These are phyloP conservation scores for Xerocomellus dryophilus DNA, from an alignment of 768 basidiomycete species.

Conservation along the genomic window DNA sequence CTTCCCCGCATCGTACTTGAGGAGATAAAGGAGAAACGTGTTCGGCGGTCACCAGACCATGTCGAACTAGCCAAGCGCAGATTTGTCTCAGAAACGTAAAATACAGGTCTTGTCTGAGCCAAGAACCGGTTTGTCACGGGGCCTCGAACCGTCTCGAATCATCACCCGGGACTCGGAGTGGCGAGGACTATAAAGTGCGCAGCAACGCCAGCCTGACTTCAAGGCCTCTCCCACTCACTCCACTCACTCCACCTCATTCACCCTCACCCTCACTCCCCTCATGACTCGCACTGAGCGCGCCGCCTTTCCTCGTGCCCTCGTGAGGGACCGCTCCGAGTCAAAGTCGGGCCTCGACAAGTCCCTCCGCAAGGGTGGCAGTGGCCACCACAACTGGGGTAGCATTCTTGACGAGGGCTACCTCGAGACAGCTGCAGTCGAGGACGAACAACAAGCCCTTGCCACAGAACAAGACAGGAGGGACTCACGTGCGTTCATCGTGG, in stretches of 20 bases:
- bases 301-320: conserved; percentile 63
- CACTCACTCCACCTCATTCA: background rate
- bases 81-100: background rate
- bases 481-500: conserved; percentile 17
- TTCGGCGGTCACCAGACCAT: background rate
- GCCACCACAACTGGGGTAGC: conserved; percentile 84
- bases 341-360: conserved; percentile 72
- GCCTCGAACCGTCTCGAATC: background rate
- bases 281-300: conserved; percentile 85
- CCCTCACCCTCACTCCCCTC: conserved; percentile 14
- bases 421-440: conserved; percentile 56
- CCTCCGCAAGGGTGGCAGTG: conserved; percentile 75
- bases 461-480: conserved; percentile 25
- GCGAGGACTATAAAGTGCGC: conserved; percentile 23
- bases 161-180: too few relatives aligned
- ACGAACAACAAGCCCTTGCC: conserved; percentile 51
- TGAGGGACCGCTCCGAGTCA: conserved; percentile 76
- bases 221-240: background rate
- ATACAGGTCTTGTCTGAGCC: background rate
- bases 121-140: background rate
- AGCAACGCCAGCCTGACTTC: background rate
- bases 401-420: conserved; percentile 59
- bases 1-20: conserved; percentile 23
- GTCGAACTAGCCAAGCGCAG: background rate
- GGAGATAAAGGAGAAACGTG: background rate